Evolutionary conservation across 352 stramenopile species (phyloP).

Genomic region (Phytophthora nicotianae): DNA sequence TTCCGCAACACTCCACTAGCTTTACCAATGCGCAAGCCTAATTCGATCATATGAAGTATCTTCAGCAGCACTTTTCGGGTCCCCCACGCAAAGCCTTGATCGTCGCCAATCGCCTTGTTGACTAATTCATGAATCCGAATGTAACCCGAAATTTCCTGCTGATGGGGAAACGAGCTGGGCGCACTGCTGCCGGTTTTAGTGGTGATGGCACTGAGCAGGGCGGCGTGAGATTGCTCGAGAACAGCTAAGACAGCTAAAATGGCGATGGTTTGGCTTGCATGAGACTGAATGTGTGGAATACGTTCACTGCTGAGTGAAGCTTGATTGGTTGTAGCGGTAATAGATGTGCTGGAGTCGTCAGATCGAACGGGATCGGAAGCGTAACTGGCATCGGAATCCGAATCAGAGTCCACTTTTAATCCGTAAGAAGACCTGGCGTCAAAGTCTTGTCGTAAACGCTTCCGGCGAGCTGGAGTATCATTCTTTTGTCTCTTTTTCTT

Average conservation of each 20-base stretch:
- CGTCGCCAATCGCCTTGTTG: conserved; percentile 36
- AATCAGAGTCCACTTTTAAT: conserved; percentile 23
- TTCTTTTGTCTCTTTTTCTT: conserved; percentile 11
- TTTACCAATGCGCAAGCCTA: conserved; percentile 50
- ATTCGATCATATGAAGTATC: conserved; percentile 52
- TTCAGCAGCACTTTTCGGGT: conserved; percentile 47
- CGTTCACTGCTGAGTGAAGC: conserved; percentile 11
- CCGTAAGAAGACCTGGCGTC: conserved; percentile 27
- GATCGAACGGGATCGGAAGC: conserved; percentile 28
- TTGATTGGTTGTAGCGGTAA: neutral
- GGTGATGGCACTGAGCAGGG: conserved; percentile 32
- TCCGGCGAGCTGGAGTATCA: conserved; percentile 16
- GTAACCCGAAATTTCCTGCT: conserved; percentile 38
- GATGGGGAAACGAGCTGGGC: conserved; percentile 23
- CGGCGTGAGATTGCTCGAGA: conserved; percentile 45
- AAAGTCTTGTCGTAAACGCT: conserved; percentile 40
- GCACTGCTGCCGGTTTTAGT: conserved; percentile 11
- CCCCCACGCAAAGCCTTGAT: conserved; percentile 43
- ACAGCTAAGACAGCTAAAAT: conserved; percentile 42
- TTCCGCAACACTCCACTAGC: conserved; percentile 33
- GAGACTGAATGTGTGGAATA: conserved; percentile 47
- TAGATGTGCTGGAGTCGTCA: conserved; percentile 3
- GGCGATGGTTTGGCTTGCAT: conserved; percentile 37
- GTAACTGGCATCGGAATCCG: conserved; percentile 28
- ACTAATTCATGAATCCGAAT: conserved; percentile 42